Percentiles rank a stretch among this genome's conserved stretches.
Conservation (phyloP, 2,329 filamentous ascomycete species). For the Fusarium clavum region DNA sequence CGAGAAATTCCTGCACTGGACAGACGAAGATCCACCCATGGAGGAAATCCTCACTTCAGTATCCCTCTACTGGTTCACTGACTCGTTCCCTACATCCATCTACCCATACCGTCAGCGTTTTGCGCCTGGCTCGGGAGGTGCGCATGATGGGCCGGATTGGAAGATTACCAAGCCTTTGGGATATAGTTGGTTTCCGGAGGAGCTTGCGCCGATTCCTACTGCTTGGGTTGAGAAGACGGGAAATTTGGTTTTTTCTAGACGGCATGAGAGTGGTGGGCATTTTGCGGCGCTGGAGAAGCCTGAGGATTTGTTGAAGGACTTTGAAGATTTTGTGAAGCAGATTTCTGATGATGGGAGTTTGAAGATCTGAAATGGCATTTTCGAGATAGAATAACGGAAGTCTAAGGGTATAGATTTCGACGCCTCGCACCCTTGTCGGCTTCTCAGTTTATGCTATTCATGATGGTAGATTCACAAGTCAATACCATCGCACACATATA, state of each 20-base stretch:
- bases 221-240: neutral
- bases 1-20: slow-evolving; percentile 9
- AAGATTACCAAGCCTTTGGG: slow-evolving; percentile 10
- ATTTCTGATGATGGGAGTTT: slow-evolving; percentile 3
- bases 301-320: neutral
- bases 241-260: neutral
- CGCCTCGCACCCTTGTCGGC: fast-evolving
- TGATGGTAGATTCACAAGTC: neutral
- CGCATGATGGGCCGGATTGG: neutral
- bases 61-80: neutral
- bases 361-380: neutral
- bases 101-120: slow-evolving; percentile 4
- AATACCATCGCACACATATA: neutral
- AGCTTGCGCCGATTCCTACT: slow-evolving; percentile 10
- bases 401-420: no score
- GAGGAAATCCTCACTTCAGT: neutral
- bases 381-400: neutral
- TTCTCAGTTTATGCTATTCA: fast-evolving
- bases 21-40: neutral
- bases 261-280: neutral
- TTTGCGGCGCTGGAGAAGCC: slow-evolving; percentile 12
- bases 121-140: fast-evolving
- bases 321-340: slow-evolving; percentile 10
- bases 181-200: slow-evolving; percentile 9
- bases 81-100: slow-evolving; percentile 6